Percentiles rank a stretch among this genome's conserved stretches.
These are phyloP conservation scores for Secale cereale DNA, from an alignment of 176 grass and related monocot species.

Conservation along the genomic window DNA sequence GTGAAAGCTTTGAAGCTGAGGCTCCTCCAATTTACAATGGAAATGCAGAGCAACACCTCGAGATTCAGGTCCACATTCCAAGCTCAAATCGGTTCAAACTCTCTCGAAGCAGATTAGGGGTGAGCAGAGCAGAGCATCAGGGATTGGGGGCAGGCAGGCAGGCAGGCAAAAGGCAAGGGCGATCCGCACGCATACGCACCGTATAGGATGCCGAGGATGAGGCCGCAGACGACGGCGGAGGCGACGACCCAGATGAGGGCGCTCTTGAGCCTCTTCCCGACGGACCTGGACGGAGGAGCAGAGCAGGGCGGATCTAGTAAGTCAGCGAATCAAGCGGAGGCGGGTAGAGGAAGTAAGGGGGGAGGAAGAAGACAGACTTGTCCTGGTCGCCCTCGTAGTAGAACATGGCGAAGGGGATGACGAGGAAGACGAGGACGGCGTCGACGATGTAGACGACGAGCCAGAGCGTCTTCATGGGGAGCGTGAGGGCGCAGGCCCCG, in stretches of 20 bases:
- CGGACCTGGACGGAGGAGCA: slow-evolving; percentile 42
- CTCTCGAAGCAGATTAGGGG: not conserved
- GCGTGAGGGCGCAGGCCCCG: slow-evolving; percentile 74
- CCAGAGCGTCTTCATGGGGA: slow-evolving; percentile 96
- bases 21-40: not conserved
- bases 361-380: slow-evolving; percentile 39
- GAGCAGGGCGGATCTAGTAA: slow-evolving; percentile 4
- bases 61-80: not conserved
- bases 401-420: slow-evolving; percentile 97
- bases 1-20: slow-evolving; percentile 11
- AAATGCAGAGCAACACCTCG: not conserved
- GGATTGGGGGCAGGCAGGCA: not conserved
- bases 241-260: slow-evolving; percentile 79
- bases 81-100: not conserved
- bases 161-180: not conserved
- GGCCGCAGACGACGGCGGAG: slow-evolving; percentile 73
- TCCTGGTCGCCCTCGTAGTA: slow-evolving; percentile 99
- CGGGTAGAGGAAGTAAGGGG: not conserved
- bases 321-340: not conserved
- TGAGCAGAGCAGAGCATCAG: not conserved
- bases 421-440: slow-evolving; percentile 91
- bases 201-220: slow-evolving; percentile 91
- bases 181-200: slow-evolving; percentile 61
- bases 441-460: slow-evolving; percentile 80
- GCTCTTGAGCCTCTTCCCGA: slow-evolving; percentile 75